phyloP scores from a whole-genome alignment of 345 rosid species.

The Acer negundo region DNA sequence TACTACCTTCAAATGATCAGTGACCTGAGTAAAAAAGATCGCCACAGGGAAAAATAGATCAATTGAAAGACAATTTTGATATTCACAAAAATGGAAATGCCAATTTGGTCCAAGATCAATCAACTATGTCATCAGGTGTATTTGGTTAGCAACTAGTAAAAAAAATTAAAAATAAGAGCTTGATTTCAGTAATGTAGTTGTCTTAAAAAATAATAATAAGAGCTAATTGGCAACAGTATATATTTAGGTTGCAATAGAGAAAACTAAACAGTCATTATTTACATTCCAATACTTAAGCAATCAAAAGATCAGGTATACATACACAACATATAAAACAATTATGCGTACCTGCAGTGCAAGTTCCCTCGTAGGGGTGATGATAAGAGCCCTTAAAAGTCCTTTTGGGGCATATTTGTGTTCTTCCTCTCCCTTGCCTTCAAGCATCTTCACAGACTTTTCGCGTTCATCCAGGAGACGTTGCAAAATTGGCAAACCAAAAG shows the following conservation, averaged over 20 bases:
- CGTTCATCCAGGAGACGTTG: conserved; percentile 90
- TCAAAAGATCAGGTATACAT: background rate
- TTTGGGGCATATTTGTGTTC: conserved; percentile 65
- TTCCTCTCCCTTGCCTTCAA: conserved; percentile 56
- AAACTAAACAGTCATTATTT: background rate
- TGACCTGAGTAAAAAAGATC: conserved; percentile 49
- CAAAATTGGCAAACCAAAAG: conserved; percentile 94
- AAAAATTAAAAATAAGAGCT: background rate
- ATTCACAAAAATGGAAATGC: background rate
- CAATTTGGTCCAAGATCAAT: background rate
- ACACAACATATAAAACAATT: conserved; percentile 11
- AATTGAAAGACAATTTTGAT: background rate
- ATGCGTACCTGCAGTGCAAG: conserved; percentile 81
- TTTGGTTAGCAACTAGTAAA: background rate
- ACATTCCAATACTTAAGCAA: background rate
- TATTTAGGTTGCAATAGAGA: conserved; percentile 1
- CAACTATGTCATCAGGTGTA: background rate
- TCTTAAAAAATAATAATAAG: background rate
- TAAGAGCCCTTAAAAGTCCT: conserved; percentile 81
- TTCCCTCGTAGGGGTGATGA: conserved; percentile 95
- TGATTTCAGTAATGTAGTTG: background rate
- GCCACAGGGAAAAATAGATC: background rate
- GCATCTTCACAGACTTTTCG: conserved; percentile 58
- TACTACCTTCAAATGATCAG: conserved; percentile 80
- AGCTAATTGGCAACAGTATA: background rate